Evolutionary conservation across 2,329 filamentous ascomycete genomes (phyloP).

Genomic region (Fusarium pseudonygamai): DNA sequence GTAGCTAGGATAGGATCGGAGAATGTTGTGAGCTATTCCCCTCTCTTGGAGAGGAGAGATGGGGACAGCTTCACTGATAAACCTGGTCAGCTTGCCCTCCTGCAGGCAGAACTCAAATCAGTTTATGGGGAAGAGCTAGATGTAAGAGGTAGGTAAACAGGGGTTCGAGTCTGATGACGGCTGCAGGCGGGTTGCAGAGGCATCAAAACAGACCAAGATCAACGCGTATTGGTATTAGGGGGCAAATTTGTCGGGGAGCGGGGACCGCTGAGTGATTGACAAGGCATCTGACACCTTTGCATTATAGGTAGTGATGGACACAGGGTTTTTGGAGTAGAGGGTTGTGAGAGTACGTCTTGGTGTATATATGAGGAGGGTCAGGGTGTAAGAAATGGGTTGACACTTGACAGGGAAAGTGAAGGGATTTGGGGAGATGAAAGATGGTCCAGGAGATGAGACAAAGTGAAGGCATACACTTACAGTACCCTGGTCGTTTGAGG

Average conservation of each 20-base stretch:
- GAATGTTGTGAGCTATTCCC: constrained; percentile 24
- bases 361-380: constrained; percentile 3
- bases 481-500: constrained; percentile 27
- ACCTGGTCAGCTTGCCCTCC: constrained; percentile 40
- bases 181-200: constrained; percentile 33
- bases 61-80: constrained; percentile 36
- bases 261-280: constrained; percentile 32
- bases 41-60: constrained; percentile 30
- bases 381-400: constrained; percentile 11
- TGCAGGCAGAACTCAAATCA: constrained; percentile 35
- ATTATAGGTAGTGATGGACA: constrained; percentile 20
- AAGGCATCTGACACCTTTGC: constrained; percentile 30
- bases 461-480: constrained; percentile 22
- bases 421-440: not conserved
- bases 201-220: constrained; percentile 36
- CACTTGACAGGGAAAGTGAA: constrained; percentile 14
- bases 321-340: constrained; percentile 10
- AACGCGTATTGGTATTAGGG: constrained; percentile 27
- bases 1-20: constrained; percentile 6
- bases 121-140: constrained; percentile 41
- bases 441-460: constrained; percentile 5
- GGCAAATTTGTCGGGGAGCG: constrained; percentile 32
- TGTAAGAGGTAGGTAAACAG: constrained; percentile 26
- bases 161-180: constrained; percentile 37
- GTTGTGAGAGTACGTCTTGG: not conserved